Base-by-base conservation (phyloP, 352 stramenopile species). In the Globisporangium cystogenes region DNA sequence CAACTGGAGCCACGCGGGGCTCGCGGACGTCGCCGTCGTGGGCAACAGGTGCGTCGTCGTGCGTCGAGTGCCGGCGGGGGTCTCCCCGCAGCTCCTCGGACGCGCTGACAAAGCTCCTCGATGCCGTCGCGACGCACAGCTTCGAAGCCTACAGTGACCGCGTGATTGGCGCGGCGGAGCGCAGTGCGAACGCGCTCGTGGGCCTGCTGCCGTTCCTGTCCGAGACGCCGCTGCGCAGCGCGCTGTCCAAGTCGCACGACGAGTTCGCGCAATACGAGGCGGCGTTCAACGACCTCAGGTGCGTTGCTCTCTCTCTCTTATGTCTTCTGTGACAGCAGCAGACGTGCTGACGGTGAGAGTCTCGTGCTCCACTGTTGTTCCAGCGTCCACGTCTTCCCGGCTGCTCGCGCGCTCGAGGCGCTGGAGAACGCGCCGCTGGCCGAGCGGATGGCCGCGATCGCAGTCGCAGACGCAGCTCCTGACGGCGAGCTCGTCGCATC, bases 141-240 rank as follows among this genome's bases (percentile, higher is more conserved):
- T 93, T 93, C 55, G 71, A 68, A 44, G 81, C 82, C 18, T 93
- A 93, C 59, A 67, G 77, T 59, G 81, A 90, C 57, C 78, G 82
- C 16, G 56, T 87, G 21, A 65, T 93, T 24, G 60, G 57, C 43
- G 41, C 74, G 10, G 45, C 65, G 29, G 70, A 72, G 26, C 77
- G 82, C 7, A 37, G 63, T 14, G 45, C 64, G 15, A 76, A 74
- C 20, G 41, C 86, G 6, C 62, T 93, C 24, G 66, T 87, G 18
- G 48, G 59, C 11, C 57, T 82, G 11, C 47, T 87, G 8, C 75
- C 77, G 14, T 87, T 74, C 24, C 15, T 86, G 29, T 37, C 57
- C 20, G 80, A 91, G 62, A 57, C 67, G 18, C 23, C 55, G 26
- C 60, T 93, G 16, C 41, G 67, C 1, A 66, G 64, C 18, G 67